Conservation (phyloP, 352 stramenopile genomes). For the Pythium rhizo-oryzae region DNA sequence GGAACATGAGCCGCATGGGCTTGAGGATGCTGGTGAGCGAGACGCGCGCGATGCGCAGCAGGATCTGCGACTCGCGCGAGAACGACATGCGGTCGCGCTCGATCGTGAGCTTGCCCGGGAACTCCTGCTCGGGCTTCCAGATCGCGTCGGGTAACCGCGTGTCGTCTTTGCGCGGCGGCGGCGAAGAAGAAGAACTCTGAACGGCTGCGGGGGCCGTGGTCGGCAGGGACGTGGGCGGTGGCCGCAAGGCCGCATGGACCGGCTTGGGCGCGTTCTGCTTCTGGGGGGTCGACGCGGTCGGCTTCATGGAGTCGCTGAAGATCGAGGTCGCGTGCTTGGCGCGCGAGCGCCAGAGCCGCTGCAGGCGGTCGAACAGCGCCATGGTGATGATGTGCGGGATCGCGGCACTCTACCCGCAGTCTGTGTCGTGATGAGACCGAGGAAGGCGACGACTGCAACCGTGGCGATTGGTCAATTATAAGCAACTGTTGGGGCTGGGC, state of each 20-base stretch:
- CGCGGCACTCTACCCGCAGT: background rate
- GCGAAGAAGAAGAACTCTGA: background rate
- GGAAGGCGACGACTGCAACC: too few species aligned
- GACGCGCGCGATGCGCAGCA: conserved; percentile 44
- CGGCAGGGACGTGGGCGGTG: background rate
- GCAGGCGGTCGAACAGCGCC: conserved; percentile 24
- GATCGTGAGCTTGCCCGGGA: conserved; percentile 48
- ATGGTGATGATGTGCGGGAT: background rate
- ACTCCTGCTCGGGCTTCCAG: conserved; percentile 65
- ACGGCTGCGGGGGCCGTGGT: conserved; percentile 3
- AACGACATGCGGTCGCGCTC: conserved; percentile 39
- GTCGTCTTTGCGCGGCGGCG: conserved; percentile 17
- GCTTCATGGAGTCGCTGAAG: background rate
- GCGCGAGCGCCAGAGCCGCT: conserved; percentile 21
- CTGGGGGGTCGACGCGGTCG: background rate
- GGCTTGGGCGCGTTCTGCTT: conserved; percentile 8
- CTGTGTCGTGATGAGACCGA: background rate
- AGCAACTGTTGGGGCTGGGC: background rate
- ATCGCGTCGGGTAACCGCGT: conserved; percentile 49
- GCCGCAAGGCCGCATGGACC: background rate
- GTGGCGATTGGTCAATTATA: background rate
- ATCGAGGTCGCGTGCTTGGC: conserved; percentile 16
- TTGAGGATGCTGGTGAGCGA: conserved; percentile 51
- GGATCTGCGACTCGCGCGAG: conserved; percentile 46
- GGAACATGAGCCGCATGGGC: conserved; percentile 44